Evolutionary conservation across 176 grass and related monocot species (phyloP).

Genomic region (Olyra latifolia): DNA sequence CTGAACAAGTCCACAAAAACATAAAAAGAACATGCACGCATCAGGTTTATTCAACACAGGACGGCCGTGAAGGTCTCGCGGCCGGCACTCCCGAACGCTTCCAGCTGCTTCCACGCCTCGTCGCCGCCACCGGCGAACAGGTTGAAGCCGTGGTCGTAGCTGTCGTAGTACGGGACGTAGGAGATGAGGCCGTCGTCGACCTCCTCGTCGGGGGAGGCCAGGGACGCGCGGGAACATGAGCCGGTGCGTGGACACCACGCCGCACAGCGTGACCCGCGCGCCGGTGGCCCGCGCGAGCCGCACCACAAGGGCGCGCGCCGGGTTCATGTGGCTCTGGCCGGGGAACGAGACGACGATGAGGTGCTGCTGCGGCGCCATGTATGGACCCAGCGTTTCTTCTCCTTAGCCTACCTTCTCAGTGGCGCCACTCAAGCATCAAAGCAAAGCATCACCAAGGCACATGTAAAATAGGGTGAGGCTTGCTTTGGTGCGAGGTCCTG

Average conservation of each 20-base stretch:
- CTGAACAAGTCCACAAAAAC: too few relatives aligned
- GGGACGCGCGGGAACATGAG: constrained; percentile 47
- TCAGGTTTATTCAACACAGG: too few relatives aligned
- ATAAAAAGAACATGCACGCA: too few relatives aligned
- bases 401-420: not conserved
- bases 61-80: constrained; percentile 24
- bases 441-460: too few relatives aligned
- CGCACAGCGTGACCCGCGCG: constrained; percentile 47
- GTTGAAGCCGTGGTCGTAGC: constrained; percentile 42
- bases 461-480: too few relatives aligned
- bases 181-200: constrained; percentile 43
- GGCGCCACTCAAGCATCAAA: too few relatives aligned
- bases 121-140: not conserved
- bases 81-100: not conserved
- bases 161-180: constrained; percentile 53
- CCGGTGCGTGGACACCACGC: constrained; percentile 43
- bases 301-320: constrained; percentile 32
- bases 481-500: too few relatives aligned
- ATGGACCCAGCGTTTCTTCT: not conserved
- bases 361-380: constrained; percentile 37
- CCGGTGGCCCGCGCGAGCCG: constrained; percentile 25
- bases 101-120: not conserved
- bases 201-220: constrained; percentile 33
- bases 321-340: constrained; percentile 58
- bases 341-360: constrained; percentile 51